Percentiles rank a stretch among this genome's conserved stretches.
Conservation (phyloP, 495 filamentous ascomycete genomes). For the Aspergillus campestris region DNA sequence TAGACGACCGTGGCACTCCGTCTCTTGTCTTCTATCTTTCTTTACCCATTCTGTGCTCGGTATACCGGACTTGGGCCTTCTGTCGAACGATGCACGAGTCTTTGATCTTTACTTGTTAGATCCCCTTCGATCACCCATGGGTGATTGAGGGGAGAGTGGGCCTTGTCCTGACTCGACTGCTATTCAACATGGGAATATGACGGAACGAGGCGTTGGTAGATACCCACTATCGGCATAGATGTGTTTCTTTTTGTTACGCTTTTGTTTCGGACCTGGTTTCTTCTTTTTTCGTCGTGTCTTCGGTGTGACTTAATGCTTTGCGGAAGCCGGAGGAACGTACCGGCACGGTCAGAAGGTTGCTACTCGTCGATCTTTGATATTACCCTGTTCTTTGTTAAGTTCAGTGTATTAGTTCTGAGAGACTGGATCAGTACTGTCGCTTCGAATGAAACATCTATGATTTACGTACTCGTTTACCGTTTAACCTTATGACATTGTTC, state of each 20-base stretch:
- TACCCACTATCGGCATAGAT: slow-evolving; percentile 40
- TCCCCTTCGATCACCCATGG: slow-evolving; percentile 10
- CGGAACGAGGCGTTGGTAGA: slow-evolving; percentile 44
- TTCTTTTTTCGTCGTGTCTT: slow-evolving; percentile 26
- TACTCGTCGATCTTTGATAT: no score
- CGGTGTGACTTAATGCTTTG: background rate
- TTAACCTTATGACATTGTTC: no score
- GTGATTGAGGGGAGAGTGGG: slow-evolving; percentile 19
- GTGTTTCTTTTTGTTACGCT: slow-evolving; percentile 15
- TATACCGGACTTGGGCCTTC: slow-evolving; percentile 28
- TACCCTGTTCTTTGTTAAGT: no score
- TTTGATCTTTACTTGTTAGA: slow-evolving; percentile 9
- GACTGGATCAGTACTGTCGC: no score
- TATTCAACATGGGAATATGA: slow-evolving; percentile 36
- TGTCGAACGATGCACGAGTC: slow-evolving; percentile 20
- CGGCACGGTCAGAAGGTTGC: no score
- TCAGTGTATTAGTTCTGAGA: no score
- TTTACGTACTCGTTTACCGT: no score
- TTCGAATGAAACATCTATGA: no score
- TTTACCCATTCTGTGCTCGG: slow-evolving; percentile 23
- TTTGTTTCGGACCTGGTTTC: slow-evolving; percentile 7
- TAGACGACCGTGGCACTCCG: slow-evolving; percentile 8
- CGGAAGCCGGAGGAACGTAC: no score
- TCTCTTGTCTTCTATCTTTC: slow-evolving; percentile 19
- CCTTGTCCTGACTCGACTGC: slow-evolving; percentile 19